Percentiles rank a stretch among this genome's conserved stretches.
Conservation (phyloP, 1,139 yeast genomes). For the Candida sanyaensis region DNA sequence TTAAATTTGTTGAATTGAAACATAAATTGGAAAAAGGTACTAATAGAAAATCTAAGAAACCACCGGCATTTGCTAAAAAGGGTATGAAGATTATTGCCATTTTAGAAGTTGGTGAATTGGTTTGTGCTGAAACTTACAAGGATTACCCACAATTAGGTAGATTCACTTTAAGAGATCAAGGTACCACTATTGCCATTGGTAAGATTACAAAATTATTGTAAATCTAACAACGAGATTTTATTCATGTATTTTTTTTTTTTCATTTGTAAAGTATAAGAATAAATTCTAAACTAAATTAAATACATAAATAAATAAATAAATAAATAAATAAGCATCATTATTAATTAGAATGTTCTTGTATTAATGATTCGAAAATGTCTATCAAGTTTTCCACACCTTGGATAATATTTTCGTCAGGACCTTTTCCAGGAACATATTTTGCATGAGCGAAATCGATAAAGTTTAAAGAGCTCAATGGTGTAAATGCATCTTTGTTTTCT, state of each 20-base stretch:
- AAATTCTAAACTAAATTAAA: neutral
- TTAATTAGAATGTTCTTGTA: constrained; percentile 3
- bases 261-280: neutral
- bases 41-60: constrained; percentile 91
- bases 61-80: constrained; percentile 98
- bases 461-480: constrained; percentile 46
- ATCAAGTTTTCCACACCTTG: constrained; percentile 67
- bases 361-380: constrained; percentile 34
- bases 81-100: constrained; percentile 98
- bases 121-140: constrained; percentile 89
- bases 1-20: constrained; percentile 73
- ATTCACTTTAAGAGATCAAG: constrained; percentile 97
- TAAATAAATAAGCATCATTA: no score
- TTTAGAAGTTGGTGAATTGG: constrained; percentile 79
- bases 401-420: constrained; percentile 70
- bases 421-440: constrained; percentile 58
- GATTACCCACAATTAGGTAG: constrained; percentile 97
- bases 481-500: constrained; percentile 22
- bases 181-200: constrained; percentile 97
- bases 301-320: neutral
- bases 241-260: neutral
- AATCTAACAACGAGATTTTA: neutral
- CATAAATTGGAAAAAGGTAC: constrained; percentile 97
- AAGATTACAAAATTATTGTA: constrained; percentile 76
- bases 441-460: constrained; percentile 94